A percentile compares a stretch with the other conserved stretches of the same genome.
Conservation (phyloP, 208 protist species). For the Wallacemonas sp. region DNA sequence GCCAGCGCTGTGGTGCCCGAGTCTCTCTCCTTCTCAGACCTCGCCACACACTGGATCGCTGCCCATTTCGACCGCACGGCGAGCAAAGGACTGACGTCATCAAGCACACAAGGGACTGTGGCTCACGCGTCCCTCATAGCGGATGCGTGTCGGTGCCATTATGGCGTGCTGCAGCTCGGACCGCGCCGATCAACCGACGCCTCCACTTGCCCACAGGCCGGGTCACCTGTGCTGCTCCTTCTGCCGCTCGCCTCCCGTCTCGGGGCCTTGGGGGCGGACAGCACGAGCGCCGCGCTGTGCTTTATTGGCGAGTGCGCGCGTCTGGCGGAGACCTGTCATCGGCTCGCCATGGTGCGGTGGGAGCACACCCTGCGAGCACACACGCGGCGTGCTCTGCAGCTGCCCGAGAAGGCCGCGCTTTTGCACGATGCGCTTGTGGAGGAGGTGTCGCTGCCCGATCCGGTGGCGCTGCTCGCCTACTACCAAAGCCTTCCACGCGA, state of each 20-base stretch:
- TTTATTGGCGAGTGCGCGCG: conserved; percentile 7
- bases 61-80: neutral
- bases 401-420: conserved; percentile 51
- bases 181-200: neutral
- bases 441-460: conserved; percentile 45
- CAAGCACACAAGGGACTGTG: neutral
- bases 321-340: conserved; percentile 12
- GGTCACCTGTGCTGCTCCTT: conserved; percentile 18
- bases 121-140: neutral
- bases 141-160: neutral
- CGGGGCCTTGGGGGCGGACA: neutral
- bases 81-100: no score
- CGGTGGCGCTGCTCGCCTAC: conserved; percentile 36
- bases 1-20: conserved; percentile 18
- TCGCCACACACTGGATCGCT: conserved; percentile 1
- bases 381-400: conserved; percentile 24
- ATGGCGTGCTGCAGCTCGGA: neutral
- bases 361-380: neutral
- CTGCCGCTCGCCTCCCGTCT: neutral
- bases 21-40: conserved; percentile 15
- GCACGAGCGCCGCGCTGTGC: conserved; percentile 6
- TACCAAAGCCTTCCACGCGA: conserved; percentile 4
- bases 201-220: conserved; percentile 18
- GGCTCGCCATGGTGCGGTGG: conserved; percentile 1
- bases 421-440: conserved; percentile 58